These are phyloP conservation scores for Scortechinia acanthostroma DNA, from an alignment of 2,329 filamentous ascomycete genomes.

Conservation along the genomic window DNA sequence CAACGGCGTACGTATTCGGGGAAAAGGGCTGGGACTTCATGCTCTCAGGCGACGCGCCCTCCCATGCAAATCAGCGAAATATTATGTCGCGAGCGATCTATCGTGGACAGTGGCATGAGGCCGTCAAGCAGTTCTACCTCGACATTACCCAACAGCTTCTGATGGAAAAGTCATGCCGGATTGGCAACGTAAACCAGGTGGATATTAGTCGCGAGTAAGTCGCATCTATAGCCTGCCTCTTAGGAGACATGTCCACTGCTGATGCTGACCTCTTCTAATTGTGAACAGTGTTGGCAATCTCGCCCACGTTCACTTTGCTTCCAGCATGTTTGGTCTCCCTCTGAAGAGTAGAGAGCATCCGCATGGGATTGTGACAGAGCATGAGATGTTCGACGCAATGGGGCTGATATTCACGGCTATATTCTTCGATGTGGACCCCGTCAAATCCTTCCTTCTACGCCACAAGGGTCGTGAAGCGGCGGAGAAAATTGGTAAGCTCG, in stretches of 20 bases:
- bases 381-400: slow-evolving; percentile 38
- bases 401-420: slow-evolving; percentile 32
- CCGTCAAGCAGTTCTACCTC: slow-evolving; percentile 19
- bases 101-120: slow-evolving; percentile 20
- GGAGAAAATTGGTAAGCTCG: slow-evolving; percentile 25
- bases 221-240: too few relatives aligned
- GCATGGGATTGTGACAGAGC: slow-evolving; percentile 37
- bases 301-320: slow-evolving; percentile 39
- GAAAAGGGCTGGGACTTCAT: slow-evolving; percentile 26
- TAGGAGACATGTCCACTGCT: too few relatives aligned
- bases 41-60: slow-evolving; percentile 22
- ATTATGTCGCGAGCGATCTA: slow-evolving; percentile 18
- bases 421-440: slow-evolving; percentile 34
- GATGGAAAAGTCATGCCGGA: not conserved
- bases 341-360: slow-evolving; percentile 37
- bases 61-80: slow-evolving; percentile 18
- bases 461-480: slow-evolving; percentile 26
- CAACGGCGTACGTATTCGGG: slow-evolving; percentile 19
- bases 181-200: not conserved
- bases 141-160: slow-evolving; percentile 13
- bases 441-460: slow-evolving; percentile 33
- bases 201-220: not conserved
- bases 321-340: slow-evolving; percentile 39
- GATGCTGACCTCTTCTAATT: too few relatives aligned
- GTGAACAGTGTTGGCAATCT: slow-evolving; percentile 41